These are phyloP conservation scores for Heritiera littoralis DNA, from an alignment of 345 rosid species.

Conservation along the genomic window DNA sequence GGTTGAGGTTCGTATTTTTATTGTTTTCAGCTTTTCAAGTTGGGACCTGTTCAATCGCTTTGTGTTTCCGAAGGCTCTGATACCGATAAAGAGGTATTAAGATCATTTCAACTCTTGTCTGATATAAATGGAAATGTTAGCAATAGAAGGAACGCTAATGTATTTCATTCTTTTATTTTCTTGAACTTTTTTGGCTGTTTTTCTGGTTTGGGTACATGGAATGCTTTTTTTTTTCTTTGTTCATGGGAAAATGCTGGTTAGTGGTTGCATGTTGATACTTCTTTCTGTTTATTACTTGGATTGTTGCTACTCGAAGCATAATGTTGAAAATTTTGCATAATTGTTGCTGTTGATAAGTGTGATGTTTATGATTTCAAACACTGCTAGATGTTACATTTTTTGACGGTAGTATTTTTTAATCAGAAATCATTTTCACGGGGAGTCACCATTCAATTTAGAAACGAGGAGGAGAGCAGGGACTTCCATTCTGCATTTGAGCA, in stretches of 20 bases:
- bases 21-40: slow-evolving; percentile 67
- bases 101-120: not conserved
- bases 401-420: slow-evolving; percentile 38
- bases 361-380: slow-evolving; percentile 18
- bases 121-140: slow-evolving; percentile 2
- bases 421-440: slow-evolving; percentile 75
- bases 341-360: slow-evolving; percentile 12
- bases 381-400: slow-evolving; percentile 27
- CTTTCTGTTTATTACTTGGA: not conserved
- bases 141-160: not conserved
- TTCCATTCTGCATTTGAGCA: slow-evolving; percentile 82
- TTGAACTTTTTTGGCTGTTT: not conserved
- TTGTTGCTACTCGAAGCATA: not conserved
- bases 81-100: slow-evolving; percentile 57
- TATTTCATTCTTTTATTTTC: not conserved
- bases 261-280: not conserved
- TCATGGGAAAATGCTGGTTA: not conserved
- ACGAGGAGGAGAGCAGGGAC: slow-evolving; percentile 72
- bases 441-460: slow-evolving; percentile 59
- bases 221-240: not conserved
- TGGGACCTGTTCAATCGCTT: slow-evolving; percentile 68
- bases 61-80: slow-evolving; percentile 58
- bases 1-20: slow-evolving; percentile 11
- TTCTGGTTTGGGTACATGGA: not conserved
- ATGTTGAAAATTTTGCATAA: not conserved